A percentile compares a stretch with the other conserved stretches of the same genome.
Evolutionary conservation across 1,139 yeast genomes (phyloP).

Genomic region (Suhomyces panamericanus): DNA sequence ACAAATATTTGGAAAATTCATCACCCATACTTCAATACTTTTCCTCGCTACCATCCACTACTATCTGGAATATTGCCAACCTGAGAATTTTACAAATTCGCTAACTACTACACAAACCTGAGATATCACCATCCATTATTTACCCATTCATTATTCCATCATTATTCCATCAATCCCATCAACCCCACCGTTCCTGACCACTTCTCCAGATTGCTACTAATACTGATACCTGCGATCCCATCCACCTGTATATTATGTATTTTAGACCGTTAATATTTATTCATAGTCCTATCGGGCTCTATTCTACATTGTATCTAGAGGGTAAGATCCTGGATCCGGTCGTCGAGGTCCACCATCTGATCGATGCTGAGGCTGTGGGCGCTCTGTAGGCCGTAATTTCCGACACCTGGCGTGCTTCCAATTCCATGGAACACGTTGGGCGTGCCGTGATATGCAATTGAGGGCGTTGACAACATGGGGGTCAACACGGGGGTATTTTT

Average conservation of each 20-base stretch:
- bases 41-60: too few relatives aligned
- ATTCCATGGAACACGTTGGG: slow-evolving; percentile 48
- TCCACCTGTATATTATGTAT: slow-evolving; percentile 3
- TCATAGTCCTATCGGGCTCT: neutral
- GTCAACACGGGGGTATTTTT: slow-evolving; percentile 24
- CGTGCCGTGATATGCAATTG: slow-evolving; percentile 24
- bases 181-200: too few relatives aligned
- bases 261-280: neutral
- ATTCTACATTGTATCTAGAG: slow-evolving; percentile 2
- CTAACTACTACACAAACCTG: too few relatives aligned
- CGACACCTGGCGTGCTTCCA: slow-evolving; percentile 41
- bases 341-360: slow-evolving; percentile 33
- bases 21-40: too few relatives aligned
- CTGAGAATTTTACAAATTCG: too few relatives aligned
- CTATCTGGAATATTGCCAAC: too few relatives aligned
- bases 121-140: too few relatives aligned
- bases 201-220: neutral
- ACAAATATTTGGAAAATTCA: too few relatives aligned
- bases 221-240: neutral
- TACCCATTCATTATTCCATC: too few relatives aligned
- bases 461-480: slow-evolving; percentile 19
- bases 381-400: slow-evolving; percentile 20
- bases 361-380: slow-evolving; percentile 26
- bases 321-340: slow-evolving; percentile 36
- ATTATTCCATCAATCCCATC: too few relatives aligned